Evolutionary conservation across 495 filamentous ascomycete genomes (phyloP).

Genomic region (Hypoxylon cercidicola): DNA sequence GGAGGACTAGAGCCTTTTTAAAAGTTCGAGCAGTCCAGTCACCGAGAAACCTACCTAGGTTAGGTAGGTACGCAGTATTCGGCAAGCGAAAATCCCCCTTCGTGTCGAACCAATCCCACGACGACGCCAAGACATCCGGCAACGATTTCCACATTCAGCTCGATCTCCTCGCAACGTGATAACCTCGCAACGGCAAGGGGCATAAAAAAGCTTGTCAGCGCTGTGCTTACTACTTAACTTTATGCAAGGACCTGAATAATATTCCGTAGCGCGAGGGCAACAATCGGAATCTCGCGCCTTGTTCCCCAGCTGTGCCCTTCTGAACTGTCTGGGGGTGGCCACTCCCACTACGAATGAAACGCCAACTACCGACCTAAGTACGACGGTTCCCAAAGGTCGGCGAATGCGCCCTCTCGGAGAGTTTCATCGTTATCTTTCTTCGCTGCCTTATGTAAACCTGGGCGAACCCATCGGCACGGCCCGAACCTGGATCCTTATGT

Average conservation of each 20-base stretch:
- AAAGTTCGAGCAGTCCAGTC: conserved; percentile 15
- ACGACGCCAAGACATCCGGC: conserved; percentile 37
- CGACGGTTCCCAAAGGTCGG: conserved; percentile 15
- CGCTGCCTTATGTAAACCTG: conserved; percentile 11
- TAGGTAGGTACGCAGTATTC: conserved; percentile 25
- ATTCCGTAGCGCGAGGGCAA: conserved; percentile 16
- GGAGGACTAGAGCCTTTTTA: not conserved
- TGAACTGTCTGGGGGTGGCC: conserved; percentile 4
- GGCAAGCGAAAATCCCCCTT: conserved; percentile 3
- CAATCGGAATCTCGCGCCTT: conserved; percentile 40
- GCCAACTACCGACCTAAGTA: conserved; percentile 39
- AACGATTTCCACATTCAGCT: conserved; percentile 37
- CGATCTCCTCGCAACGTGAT: conserved; percentile 13
- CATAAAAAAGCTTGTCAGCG: conserved; percentile 27
- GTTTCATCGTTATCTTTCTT: conserved; percentile 5
- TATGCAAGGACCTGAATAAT: conserved; percentile 25
- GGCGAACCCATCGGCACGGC: conserved; percentile 13
- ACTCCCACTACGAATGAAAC: conserved; percentile 28
- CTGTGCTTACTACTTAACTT: conserved; percentile 38
- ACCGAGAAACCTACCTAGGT: conserved; percentile 5
- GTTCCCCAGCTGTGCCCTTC: conserved; percentile 5
- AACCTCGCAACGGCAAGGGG: not conserved
- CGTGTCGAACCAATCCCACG: conserved; percentile 28
- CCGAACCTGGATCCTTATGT: conserved; percentile 36
- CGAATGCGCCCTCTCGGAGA: conserved; percentile 19